A percentile compares a stretch with the other conserved stretches of the same genome.
phyloP scores from a whole-genome alignment of 345 rosid species.

The Sonneratia caseolaris region DNA sequence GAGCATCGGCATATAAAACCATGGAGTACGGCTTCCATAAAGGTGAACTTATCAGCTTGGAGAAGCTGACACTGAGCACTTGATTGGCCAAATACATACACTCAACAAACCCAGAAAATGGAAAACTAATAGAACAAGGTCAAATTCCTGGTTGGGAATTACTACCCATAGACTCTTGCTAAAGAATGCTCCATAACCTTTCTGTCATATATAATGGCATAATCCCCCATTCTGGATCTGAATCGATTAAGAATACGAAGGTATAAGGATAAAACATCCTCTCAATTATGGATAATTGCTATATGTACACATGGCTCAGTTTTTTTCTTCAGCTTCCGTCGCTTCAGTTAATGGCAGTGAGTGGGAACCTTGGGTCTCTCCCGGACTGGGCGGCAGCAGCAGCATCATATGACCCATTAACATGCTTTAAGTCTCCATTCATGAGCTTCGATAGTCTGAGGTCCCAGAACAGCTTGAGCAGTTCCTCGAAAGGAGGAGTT shows the following conservation, averaged over 20 bases:
- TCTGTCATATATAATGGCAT: background rate
- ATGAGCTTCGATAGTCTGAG: conserved; percentile 45
- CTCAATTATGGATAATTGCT: background rate
- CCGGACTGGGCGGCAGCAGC: no score
- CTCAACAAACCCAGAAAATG: background rate
- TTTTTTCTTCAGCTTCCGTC: background rate
- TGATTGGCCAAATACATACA: background rate
- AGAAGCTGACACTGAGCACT: background rate
- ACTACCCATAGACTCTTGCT: background rate
- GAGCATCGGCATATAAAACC: background rate
- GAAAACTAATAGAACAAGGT: background rate
- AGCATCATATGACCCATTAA: conserved; percentile 18
- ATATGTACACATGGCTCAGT: conserved; percentile 5
- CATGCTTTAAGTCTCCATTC: conserved; percentile 65
- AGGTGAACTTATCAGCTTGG: background rate
- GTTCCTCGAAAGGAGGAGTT: conserved; percentile 77
- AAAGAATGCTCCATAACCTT: background rate
- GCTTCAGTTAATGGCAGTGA: conserved; percentile 39
- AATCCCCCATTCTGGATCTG: background rate
- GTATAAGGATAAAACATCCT: background rate
- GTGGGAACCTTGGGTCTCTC: no score
- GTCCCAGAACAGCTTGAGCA: conserved; percentile 67
- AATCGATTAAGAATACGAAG: background rate
- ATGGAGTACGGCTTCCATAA: background rate
- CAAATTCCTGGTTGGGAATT: background rate